Evolutionary conservation across 73 alveolate genomes (phyloP).

Genomic region (Paramecium bursaria): DNA sequence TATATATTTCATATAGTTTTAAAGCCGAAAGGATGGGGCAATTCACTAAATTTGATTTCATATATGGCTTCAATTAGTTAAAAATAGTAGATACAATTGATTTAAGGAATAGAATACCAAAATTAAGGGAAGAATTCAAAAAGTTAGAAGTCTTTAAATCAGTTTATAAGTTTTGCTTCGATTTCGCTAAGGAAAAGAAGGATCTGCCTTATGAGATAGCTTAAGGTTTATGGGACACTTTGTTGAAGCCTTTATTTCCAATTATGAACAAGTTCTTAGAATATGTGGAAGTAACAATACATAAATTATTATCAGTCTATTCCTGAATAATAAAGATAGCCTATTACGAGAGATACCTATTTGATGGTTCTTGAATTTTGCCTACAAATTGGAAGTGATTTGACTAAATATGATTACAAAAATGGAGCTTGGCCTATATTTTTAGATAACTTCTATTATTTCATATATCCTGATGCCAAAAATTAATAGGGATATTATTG

Average conservation of each 20-base stretch:
- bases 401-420: constrained; percentile 6
- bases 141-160: background rate
- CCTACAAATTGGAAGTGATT: background rate
- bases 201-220: background rate
- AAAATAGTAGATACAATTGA: background rate
- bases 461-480: background rate
- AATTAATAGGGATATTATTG: too few species aligned
- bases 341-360: constrained; percentile 46
- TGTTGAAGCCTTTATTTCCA: background rate
- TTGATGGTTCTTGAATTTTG: constrained; percentile 53
- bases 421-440: constrained; percentile 51
- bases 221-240: constrained; percentile 48
- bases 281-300: background rate
- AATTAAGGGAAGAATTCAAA: constrained; percentile 3
- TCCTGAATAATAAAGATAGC: background rate
- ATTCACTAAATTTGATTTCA: constrained; percentile 29
- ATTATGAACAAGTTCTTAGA: background rate
- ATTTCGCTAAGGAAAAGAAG: background rate
- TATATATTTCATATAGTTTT: constrained; percentile 1
- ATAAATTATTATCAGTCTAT: background rate
- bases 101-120: background rate
- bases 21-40: background rate
- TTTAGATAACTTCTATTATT: constrained; percentile 10
- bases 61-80: background rate
- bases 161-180: constrained; percentile 38